These are phyloP conservation scores for Mariannaea sp. DNA, from an alignment of 2,329 filamentous ascomycete genomes.

Conservation along the genomic window DNA sequence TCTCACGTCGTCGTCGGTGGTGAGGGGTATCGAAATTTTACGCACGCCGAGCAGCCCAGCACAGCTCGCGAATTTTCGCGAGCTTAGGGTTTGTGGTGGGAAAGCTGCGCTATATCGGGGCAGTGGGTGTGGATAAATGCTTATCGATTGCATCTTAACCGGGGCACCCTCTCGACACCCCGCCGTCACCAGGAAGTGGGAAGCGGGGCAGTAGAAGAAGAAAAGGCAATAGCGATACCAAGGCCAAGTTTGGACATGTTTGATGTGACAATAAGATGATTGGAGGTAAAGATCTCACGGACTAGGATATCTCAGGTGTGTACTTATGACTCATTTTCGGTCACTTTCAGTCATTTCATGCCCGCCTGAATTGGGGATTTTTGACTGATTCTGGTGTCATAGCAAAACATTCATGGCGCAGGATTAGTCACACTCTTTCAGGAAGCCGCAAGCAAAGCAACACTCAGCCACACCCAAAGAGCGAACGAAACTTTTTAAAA, in stretches of 20 bases:
- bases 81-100: constrained; percentile 48
- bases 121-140: constrained; percentile 32
- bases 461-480: constrained; percentile 20
- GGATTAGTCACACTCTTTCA: constrained; percentile 36
- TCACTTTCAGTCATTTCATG: constrained; percentile 27
- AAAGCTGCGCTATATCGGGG: constrained; percentile 36
- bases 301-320: constrained; percentile 6
- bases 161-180: no score
- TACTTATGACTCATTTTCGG: constrained; percentile 37
- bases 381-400: constrained; percentile 28
- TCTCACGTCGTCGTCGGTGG: constrained; percentile 37
- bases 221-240: constrained; percentile 12
- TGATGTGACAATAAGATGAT: not conserved
- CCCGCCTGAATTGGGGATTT: constrained; percentile 9
- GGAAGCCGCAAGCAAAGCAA: constrained; percentile 19
- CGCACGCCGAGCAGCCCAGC: constrained; percentile 38
- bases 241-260: constrained; percentile 11
- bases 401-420: constrained; percentile 13
- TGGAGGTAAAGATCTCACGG: not conserved
- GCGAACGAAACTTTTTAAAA: constrained; percentile 5
- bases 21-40: constrained; percentile 46
- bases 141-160: constrained; percentile 37
- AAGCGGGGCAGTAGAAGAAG: constrained; percentile 36
- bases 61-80: constrained; percentile 44
- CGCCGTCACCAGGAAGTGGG: no score